phyloP scores from a whole-genome alignment of 257 asterid species.

The Mitragyna speciosa region DNA sequence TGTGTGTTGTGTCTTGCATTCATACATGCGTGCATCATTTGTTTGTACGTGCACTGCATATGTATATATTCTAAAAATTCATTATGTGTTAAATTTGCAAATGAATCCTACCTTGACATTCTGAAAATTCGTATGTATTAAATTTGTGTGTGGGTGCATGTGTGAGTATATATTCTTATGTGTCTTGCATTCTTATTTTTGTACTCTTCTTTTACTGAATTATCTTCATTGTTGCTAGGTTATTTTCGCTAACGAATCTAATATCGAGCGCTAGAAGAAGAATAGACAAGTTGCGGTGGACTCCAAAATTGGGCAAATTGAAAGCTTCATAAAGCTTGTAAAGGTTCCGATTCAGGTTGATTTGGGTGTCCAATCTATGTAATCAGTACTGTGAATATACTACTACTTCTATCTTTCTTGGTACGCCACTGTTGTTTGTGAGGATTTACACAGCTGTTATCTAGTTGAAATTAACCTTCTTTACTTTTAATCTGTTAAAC shows the following conservation, averaged over 20 bases:
- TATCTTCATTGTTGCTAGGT: slow-evolving; percentile 44
- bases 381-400: neutral
- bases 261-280: slow-evolving; percentile 95
- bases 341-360: slow-evolving; percentile 89
- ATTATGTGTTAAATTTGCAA: no score
- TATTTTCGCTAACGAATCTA: slow-evolving; percentile 90
- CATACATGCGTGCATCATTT: no score
- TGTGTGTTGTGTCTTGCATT: no score
- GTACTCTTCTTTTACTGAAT: neutral
- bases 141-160: no score
- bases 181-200: no score
- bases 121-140: no score
- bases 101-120: no score
- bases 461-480: neutral
- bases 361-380: neutral
- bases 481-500: neutral
- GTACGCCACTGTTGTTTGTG: neutral
- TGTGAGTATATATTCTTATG: no score
- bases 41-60: no score
- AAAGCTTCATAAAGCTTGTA: slow-evolving; percentile 74
- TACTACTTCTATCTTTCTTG: neutral
- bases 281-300: slow-evolving; percentile 92
- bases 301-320: slow-evolving; percentile 90
- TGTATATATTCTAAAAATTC: no score
- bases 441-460: neutral